Conservation (phyloP, 768 basidiomycete species). For the Tricholoma saponaceum region DNA sequence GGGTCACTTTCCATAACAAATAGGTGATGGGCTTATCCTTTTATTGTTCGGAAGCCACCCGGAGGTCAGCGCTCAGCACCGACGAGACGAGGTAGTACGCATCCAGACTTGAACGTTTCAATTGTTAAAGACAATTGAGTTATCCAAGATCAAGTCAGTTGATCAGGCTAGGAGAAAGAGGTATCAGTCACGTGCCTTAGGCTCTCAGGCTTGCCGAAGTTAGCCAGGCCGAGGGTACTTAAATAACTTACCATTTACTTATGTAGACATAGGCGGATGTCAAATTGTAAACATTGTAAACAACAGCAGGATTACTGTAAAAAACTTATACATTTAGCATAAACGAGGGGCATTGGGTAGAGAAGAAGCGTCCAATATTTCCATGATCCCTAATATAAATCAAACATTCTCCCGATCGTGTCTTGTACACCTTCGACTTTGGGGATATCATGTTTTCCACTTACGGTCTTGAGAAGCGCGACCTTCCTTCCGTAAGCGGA, state of each 20-base stretch:
- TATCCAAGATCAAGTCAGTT: background rate
- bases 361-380: background rate
- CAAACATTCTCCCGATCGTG: constrained; percentile 44
- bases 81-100: background rate
- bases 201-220: too few species aligned
- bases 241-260: too few species aligned
- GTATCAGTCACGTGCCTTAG: too few species aligned
- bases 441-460: constrained; percentile 60
- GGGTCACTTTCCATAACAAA: background rate
- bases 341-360: background rate
- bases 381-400: constrained; percentile 12
- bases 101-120: background rate
- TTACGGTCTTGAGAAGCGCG: constrained; percentile 51
- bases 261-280: too few species aligned
- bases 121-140: constrained; percentile 1
- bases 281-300: too few species aligned
- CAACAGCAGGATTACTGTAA: background rate
- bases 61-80: background rate
- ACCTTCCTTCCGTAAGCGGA: constrained; percentile 39
- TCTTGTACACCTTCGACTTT: constrained; percentile 69
- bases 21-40: background rate
- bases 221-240: too few species aligned
- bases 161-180: too few species aligned
- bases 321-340: too few species aligned
- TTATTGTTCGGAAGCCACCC: background rate